A percentile compares a stretch with the other conserved stretches of the same genome.
These are phyloP conservation scores for Glonium stellatum DNA, from an alignment of 495 filamentous ascomycete genomes.

Conservation along the genomic window DNA sequence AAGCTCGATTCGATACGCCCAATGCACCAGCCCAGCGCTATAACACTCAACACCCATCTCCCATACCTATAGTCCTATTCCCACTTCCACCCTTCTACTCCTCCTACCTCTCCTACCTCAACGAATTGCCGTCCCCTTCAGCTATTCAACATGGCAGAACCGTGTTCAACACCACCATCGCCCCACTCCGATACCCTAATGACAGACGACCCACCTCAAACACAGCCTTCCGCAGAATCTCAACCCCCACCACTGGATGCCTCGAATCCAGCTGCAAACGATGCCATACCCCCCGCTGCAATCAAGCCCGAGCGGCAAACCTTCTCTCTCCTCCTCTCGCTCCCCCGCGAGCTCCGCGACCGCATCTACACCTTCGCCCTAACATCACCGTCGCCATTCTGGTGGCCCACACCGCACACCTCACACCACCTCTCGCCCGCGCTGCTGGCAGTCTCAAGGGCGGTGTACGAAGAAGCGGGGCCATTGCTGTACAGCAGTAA, in stretches of 20 bases:
- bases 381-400: slow-evolving; percentile 14
- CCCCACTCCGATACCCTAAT: too few relatives aligned
- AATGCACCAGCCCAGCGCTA: neutral
- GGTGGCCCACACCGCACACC: slow-evolving; percentile 8
- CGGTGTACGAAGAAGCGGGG: slow-evolving; percentile 36
- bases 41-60: too few relatives aligned
- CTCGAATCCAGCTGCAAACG: neutral
- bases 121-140: too few relatives aligned
- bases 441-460: slow-evolving; percentile 33
- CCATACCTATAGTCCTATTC: too few relatives aligned
- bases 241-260: neutral
- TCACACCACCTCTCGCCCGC: slow-evolving; percentile 26
- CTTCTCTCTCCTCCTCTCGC: slow-evolving; percentile 30
- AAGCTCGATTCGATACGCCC: neutral
- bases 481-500: slow-evolving; percentile 36
- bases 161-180: too few relatives aligned
- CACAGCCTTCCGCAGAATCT: neutral
- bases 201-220: neutral
- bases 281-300: neutral
- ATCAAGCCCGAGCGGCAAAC: neutral
- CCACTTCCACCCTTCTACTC: too few relatives aligned
- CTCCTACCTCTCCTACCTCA: too few relatives aligned
- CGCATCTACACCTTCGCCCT: slow-evolving; percentile 30
- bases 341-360: slow-evolving; percentile 37
- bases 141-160: too few relatives aligned